Percentiles rank a stretch among this genome's conserved stretches.
Evolutionary conservation across 371 early-diverging fungal genomes (phyloP).

Genomic region (Mucor saturninus): DNA sequence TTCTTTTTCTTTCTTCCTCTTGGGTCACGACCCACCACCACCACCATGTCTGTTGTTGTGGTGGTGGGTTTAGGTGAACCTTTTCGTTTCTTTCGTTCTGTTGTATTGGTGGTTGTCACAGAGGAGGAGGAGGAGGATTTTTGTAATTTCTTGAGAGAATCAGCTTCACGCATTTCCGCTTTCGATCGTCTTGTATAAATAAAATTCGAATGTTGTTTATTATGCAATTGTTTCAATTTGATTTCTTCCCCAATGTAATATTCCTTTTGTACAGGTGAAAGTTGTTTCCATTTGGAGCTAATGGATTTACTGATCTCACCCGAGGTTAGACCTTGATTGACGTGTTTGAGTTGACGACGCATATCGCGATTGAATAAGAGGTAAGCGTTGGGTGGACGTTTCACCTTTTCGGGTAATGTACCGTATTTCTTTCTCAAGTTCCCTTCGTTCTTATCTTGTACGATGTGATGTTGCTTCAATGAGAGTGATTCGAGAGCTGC

Average conservation of each 20-base stretch:
- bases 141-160: conserved; percentile 31
- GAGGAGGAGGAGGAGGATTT: not conserved
- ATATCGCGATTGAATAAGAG: conserved; percentile 67
- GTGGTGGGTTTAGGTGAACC: not conserved
- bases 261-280: conserved; percentile 18
- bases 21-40: conserved; percentile 35
- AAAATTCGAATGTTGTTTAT: conserved; percentile 62
- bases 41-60: not conserved
- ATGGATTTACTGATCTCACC: conserved; percentile 67
- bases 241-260: conserved; percentile 51
- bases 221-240: conserved; percentile 62
- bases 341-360: conserved; percentile 60
- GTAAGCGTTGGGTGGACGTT: conserved; percentile 73
- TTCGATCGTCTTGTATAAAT: conserved; percentile 70
- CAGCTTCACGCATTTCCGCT: conserved; percentile 60
- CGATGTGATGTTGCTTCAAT: conserved; percentile 6
- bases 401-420: conserved; percentile 34
- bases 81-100: not conserved
- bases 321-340: conserved; percentile 58
- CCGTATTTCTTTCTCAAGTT: conserved; percentile 24
- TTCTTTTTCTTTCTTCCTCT: conserved; percentile 68
- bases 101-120: not conserved
- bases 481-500: conserved; percentile 23
- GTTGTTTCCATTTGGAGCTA: conserved; percentile 57
- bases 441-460: not conserved